Evolutionary conservation across 2,329 filamentous ascomycete genomes (phyloP).

Genomic region (Botryotinia narcissicola): DNA sequence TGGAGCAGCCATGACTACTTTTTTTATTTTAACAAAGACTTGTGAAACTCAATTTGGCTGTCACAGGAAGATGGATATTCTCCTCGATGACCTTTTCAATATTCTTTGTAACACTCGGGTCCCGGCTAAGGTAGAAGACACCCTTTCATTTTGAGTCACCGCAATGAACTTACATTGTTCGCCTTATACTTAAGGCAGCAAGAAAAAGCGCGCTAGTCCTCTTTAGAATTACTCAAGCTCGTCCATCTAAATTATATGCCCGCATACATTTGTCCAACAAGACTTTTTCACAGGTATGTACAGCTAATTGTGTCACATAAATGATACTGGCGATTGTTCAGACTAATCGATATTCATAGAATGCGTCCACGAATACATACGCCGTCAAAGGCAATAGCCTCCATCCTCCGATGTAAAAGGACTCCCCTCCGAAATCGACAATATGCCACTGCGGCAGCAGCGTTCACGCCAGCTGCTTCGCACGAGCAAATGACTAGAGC

Average conservation of each 20-base stretch:
- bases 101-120: constrained; percentile 7
- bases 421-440: constrained; percentile 41
- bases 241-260: constrained; percentile 11
- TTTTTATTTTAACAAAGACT: constrained; percentile 5
- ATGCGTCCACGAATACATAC: constrained; percentile 52
- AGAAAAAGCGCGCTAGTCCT: constrained; percentile 22
- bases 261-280: constrained; percentile 8
- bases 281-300: constrained; percentile 22
- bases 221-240: constrained; percentile 30
- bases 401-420: constrained; percentile 40
- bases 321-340: neutral
- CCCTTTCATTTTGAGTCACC: constrained; percentile 13
- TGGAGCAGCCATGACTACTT: constrained; percentile 26
- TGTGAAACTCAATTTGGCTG: neutral
- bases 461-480: constrained; percentile 48
- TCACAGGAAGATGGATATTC: neutral
- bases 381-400: constrained; percentile 36
- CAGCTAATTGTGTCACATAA: constrained; percentile 10
- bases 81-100: neutral
- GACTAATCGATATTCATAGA: constrained; percentile 26
- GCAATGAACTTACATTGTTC: neutral
- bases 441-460: constrained; percentile 51
- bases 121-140: neutral
- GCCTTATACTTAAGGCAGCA: constrained; percentile 4
- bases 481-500: constrained; percentile 48